Evolutionary conservation across 2,329 filamentous ascomycete genomes (phyloP).

Genomic region (Beauveria sp.): DNA sequence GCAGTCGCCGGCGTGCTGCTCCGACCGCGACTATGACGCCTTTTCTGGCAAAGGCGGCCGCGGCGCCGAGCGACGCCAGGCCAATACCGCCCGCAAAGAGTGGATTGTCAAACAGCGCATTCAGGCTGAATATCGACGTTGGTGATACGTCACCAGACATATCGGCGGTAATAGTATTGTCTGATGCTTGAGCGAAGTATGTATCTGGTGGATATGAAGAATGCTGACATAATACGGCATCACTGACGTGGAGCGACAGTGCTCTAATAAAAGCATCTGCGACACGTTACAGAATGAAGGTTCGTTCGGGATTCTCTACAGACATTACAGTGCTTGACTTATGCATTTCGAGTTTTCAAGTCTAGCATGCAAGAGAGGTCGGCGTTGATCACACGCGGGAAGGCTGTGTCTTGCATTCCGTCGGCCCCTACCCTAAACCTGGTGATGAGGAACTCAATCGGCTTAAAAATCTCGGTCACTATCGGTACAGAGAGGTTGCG

Average conservation of each 20-base stretch:
- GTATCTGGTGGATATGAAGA: not conserved
- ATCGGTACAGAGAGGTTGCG: no score
- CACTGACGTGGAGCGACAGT: not conserved
- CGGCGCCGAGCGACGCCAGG: slow-evolving; percentile 80
- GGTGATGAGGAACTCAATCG: no score
- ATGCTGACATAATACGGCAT: slow-evolving; percentile 2
- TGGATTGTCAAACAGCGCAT: slow-evolving; percentile 56
- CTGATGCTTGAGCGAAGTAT: not conserved
- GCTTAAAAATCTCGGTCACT: no score
- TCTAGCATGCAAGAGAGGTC: no score
- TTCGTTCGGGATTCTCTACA: not conserved
- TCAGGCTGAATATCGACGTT: slow-evolving; percentile 37
- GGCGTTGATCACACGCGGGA: no score
- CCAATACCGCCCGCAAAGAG: slow-evolving; percentile 72
- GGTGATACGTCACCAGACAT: slow-evolving; percentile 25
- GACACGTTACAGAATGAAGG: not conserved
- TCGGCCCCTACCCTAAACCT: no score
- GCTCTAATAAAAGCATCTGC: not conserved
- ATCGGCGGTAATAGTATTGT: slow-evolving; percentile 11
- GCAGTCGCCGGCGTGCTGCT: slow-evolving; percentile 72
- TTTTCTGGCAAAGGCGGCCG: slow-evolving; percentile 71
- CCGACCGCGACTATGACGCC: slow-evolving; percentile 64
- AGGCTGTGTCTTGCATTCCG: no score
- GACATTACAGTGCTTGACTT: no score
- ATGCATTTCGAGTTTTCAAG: no score